phyloP scores from a whole-genome alignment of 2,329 filamentous ascomycete species.

The Aurifilum marmelostoma region DNA sequence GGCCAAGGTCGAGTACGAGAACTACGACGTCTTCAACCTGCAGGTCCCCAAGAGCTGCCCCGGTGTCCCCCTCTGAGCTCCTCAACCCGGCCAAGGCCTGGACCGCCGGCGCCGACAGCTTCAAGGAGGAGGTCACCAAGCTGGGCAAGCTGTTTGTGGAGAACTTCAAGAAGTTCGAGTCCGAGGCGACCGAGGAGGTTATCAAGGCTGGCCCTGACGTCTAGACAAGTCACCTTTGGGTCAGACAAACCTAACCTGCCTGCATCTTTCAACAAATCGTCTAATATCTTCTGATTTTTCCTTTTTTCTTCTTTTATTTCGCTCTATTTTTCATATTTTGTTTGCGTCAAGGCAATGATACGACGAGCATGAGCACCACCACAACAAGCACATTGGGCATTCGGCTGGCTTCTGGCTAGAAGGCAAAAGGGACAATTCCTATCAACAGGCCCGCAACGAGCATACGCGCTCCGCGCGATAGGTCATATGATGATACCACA shows the following conservation, averaged over 20 bases:
- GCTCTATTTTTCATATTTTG: not conserved
- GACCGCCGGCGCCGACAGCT: constrained; percentile 80
- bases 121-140: constrained; percentile 87
- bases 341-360: constrained; percentile 2
- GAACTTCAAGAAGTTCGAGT: constrained; percentile 96
- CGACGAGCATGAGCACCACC: constrained; percentile 18
- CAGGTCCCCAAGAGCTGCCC: constrained; percentile 91
- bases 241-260: no score
- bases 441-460: constrained; percentile 30
- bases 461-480: constrained; percentile 31
- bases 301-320: constrained; percentile 14
- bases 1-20: constrained; percentile 90
- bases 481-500: constrained; percentile 30
- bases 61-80: constrained; percentile 86
- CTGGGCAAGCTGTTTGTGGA: constrained; percentile 87
- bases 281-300: constrained; percentile 9
- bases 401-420: constrained; percentile 19
- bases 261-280: not conserved
- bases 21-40: constrained; percentile 95
- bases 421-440: constrained; percentile 21
- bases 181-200: constrained; percentile 79
- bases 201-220: constrained; percentile 65
- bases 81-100: constrained; percentile 94
- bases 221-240: constrained; percentile 29
- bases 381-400: constrained; percentile 15